phyloP scores from a whole-genome alignment of 805 yeast genomes.

The Candida xiaguanensis region DNA sequence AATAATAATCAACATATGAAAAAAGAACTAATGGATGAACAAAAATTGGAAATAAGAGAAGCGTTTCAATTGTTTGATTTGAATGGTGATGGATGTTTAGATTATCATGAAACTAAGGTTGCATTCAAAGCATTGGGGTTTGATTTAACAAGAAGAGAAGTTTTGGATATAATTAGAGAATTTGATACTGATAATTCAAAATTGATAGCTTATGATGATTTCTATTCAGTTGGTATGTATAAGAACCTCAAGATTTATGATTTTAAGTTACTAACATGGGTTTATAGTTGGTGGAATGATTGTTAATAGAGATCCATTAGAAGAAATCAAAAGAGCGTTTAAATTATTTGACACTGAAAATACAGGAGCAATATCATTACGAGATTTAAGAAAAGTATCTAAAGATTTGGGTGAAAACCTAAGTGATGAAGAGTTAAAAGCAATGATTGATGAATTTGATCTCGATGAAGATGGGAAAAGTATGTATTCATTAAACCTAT shows the following conservation, averaged over 20 bases:
- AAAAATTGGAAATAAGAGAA: conserved; percentile 85
- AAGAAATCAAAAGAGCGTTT: conserved; percentile 88
- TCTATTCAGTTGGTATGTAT: conserved; percentile 64
- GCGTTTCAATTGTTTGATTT: conserved; percentile 90
- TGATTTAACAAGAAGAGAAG: conserved; percentile 71
- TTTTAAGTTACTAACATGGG: conserved; percentile 20
- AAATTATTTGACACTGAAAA: conserved; percentile 81
- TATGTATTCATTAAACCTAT: conserved; percentile 25
- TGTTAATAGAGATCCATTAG: conserved; percentile 86
- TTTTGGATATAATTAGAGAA: conserved; percentile 71
- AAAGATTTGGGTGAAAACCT: conserved; percentile 89
- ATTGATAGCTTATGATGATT: conserved; percentile 75
- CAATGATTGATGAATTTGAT: conserved; percentile 98
- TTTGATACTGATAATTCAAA: conserved; percentile 75
- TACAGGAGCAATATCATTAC: conserved; percentile 79
- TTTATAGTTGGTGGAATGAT: conserved; percentile 71
- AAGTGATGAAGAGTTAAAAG: conserved; percentile 87
- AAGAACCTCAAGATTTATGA: too few species aligned
- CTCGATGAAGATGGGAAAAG: conserved; percentile 93
- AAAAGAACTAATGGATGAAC: conserved; percentile 75
- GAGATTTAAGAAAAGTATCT: conserved; percentile 84
- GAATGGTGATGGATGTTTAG: conserved; percentile 86
- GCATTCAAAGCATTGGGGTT: conserved; percentile 94
- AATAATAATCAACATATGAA: conserved; percentile 25
- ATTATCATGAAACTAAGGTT: conserved; percentile 89